Evolutionary conservation across 1,139 yeast species (phyloP), one percentile per base, ranked within the genome.

Genomic region (Williopsis jadinii): DNA sequence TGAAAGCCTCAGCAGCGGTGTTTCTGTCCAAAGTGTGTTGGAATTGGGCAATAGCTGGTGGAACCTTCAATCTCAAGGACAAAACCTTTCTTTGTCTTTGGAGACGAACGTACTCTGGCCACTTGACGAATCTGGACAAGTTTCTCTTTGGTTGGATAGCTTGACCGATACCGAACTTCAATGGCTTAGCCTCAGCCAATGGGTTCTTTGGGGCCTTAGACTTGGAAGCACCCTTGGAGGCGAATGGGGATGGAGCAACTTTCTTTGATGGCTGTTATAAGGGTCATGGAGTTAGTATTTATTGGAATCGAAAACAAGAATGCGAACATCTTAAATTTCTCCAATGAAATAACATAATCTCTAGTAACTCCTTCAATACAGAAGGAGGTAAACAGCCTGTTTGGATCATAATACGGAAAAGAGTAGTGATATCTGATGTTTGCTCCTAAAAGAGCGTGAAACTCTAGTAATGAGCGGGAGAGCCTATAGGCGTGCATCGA

Each of bases 1-100:
- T 88, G 80, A 90, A 84, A 59, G 95, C 78, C 75, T 86, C 95
- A 60, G 96, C 76, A 64, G 97, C 97, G 60, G 97, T 83, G 86
- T 90, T 90, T 83, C 90, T 90, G 81, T 90, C 97, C 70, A 92
- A 79, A 62, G 92, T 83, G 71, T 83, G 75, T 66, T 86, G 86
- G 82, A 90, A 92, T 75, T 92, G 97, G 56, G 97, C 78, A 66
- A 90, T 82, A 55, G 97, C 84, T 64, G 98, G 98, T 58, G 98
- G 98, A 65, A 90, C 97, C 84, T 90, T 90, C 67, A 90, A 81
- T 82, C 98, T 88, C 71, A 88, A 70, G 61, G 84, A 76, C 69
- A 90, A 79, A 65, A 90, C 84, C 79, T 90, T 90, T 85, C 82
- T 90, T 77, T 92, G 97, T 80, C 97, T 87, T 75, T 86, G 95